Percentiles rank a stretch among this genome's conserved stretches.
Evolutionary conservation across 2,329 filamentous ascomycete genomes (phyloP).

Genomic region (Gaeumannomyces sp.): DNA sequence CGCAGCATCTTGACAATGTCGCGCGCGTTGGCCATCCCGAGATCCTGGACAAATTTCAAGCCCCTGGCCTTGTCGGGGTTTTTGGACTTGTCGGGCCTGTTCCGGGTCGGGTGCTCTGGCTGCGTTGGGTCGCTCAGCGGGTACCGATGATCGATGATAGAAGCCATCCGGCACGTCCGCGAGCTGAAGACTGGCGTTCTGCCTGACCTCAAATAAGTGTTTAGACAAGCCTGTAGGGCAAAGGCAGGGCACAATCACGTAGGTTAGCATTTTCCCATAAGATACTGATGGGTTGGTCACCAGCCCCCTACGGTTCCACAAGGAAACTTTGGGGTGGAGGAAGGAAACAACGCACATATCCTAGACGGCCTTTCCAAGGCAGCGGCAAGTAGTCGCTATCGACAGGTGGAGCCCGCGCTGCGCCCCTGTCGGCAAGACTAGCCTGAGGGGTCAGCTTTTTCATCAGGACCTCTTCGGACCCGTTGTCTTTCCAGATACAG

Average conservation of each 20-base stretch:
- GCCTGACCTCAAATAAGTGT: conserved; percentile 79
- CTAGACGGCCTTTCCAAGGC: conserved; percentile 83
- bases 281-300: no score
- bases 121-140: conserved; percentile 69
- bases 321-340: neutral
- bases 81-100: conserved; percentile 70
- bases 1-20: conserved; percentile 80
- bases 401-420: conserved; percentile 63
- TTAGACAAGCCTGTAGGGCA: conserved; percentile 65
- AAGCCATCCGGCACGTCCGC: conserved; percentile 83
- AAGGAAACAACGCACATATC: conserved; percentile 59
- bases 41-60: conserved; percentile 63
- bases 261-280: neutral
- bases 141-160: conserved; percentile 83
- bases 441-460: conserved; percentile 12
- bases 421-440: conserved; percentile 19
- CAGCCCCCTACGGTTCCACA: neutral
- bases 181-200: conserved; percentile 86
- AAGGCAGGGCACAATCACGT: conserved; percentile 12
- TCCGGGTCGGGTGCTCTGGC: conserved; percentile 78
- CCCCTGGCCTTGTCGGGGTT: conserved; percentile 62
- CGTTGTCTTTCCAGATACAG: conserved; percentile 14
- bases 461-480: conserved; percentile 17
- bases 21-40: conserved; percentile 75
- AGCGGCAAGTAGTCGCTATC: conserved; percentile 79